These are phyloP conservation scores for Candida gigantensis DNA, from an alignment of 1,139 yeast species.

Conservation along the genomic window DNA sequence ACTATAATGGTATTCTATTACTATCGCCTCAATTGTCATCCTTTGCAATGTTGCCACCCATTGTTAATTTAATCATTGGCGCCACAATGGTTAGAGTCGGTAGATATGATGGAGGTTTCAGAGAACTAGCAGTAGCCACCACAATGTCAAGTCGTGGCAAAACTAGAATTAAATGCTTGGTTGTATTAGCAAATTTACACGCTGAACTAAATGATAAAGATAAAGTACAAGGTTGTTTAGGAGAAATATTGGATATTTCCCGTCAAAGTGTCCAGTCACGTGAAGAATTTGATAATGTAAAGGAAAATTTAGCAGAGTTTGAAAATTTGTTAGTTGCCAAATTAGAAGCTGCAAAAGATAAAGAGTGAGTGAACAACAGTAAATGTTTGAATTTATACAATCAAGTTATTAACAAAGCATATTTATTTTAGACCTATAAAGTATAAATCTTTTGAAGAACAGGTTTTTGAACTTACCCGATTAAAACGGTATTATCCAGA, in stretches of 20 bases:
- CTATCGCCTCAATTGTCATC: conserved; percentile 11
- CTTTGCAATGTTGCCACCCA: conserved; percentile 9
- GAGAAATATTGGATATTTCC: conserved; percentile 14
- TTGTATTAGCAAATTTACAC: conserved; percentile 9
- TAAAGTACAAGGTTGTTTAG: conserved; percentile 13
- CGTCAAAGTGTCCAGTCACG: conserved; percentile 6
- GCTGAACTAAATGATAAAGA: conserved; percentile 11
- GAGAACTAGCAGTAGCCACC: conserved; percentile 14
- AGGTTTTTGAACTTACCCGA: conserved; percentile 11
- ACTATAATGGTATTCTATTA: conserved; percentile 11
- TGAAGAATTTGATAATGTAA: conserved; percentile 10
- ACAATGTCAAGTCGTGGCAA: conserved; percentile 9
- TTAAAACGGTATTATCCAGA: conserved; percentile 8
- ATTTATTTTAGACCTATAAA: conserved; percentile 5
- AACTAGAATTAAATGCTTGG: conserved; percentile 8
- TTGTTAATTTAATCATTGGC: conserved; percentile 13
- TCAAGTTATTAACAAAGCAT: not conserved
- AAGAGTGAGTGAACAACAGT: conserved; percentile 6
- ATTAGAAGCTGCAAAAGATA: conserved; percentile 6
- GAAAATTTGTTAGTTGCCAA: conserved; percentile 5
- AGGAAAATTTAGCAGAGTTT: conserved; percentile 4
- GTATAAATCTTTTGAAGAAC: conserved; percentile 13
- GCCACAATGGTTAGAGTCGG: conserved; percentile 12
- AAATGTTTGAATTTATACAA: not conserved
- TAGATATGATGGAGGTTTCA: conserved; percentile 10